Base-by-base conservation (phyloP, 768 basidiomycete genomes). In the Panellus pusillus region DNA sequence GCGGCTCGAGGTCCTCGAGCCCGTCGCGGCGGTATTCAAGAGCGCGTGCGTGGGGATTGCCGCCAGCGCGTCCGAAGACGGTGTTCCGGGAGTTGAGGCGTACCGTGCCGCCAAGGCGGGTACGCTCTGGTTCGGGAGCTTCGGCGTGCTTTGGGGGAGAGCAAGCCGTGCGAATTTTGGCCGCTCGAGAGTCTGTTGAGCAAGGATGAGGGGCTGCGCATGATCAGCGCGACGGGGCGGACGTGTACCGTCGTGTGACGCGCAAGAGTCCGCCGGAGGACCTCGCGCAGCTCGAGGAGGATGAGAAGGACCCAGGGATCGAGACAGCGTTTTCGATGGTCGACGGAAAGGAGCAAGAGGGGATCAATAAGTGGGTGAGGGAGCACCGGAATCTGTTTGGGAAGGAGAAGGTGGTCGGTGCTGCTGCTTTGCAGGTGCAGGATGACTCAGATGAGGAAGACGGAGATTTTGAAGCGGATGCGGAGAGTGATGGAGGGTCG, bases 121-220 rank as follows among this genome's bases (percentile, higher is more conserved):
- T 1, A 84, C 76, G 42, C 70, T 91, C 37, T 88, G 88, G 84
- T 91, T 91, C 73, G 73, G 86, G 42, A 69, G 75, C 37, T 72
- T 74, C 19, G 89, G 88, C 6, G 75, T 91, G 14, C 75, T 91
- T 8, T 87, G 86, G 80, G 87, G 19, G 84, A 89, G 64, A 81
- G 79, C 63, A 87, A 86, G 58, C 87, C 87, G 2, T 89, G 86
- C 63, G 86, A 89, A 60, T 91, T 88, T 62, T 91, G 89, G 83
- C 70, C 83, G 3, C 68, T 86, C 19, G 72, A 76, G 41, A 80
- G 85, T 58, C 67, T 91, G n/a, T 65, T 79, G 15, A 68, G 73
- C 47, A 77, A 73, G 52, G 66, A 63, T 20, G 80, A 81, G 17
- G 83, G 76, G 14, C 70, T 82, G 65, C 59, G 80, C 44, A 66